phyloP scores from a whole-genome alignment of 371 early-diverging fungal species.

The Circinella minor region DNA sequence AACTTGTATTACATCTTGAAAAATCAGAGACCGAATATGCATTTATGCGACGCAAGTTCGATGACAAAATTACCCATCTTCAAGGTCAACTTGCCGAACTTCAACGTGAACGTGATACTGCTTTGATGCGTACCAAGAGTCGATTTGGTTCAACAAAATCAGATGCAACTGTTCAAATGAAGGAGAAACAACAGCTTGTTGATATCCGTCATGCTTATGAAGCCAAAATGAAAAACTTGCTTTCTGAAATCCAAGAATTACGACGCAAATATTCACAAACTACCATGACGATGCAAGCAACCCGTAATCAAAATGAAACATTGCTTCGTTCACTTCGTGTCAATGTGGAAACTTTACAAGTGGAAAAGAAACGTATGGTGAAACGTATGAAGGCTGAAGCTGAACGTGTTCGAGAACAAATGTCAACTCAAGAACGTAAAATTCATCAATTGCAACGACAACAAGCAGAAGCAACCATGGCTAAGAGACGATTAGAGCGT shows the following conservation, averaged over 20 bases:
- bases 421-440: slow-evolving; percentile 70
- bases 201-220: slow-evolving; percentile 67
- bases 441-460: slow-evolving; percentile 74
- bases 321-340: slow-evolving; percentile 55
- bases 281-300: slow-evolving; percentile 56
- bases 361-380: slow-evolving; percentile 81
- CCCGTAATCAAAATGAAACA: slow-evolving; percentile 59
- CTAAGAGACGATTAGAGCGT: slow-evolving; percentile 69
- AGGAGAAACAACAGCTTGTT: slow-evolving; percentile 48
- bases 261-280: slow-evolving; percentile 67
- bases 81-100: slow-evolving; percentile 62
- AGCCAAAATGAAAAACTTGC: slow-evolving; percentile 70
- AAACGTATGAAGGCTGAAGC: slow-evolving; percentile 82
- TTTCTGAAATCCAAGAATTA: slow-evolving; percentile 71
- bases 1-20: slow-evolving; percentile 60
- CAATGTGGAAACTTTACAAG: slow-evolving; percentile 68
- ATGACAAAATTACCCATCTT: slow-evolving; percentile 66
- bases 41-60: slow-evolving; percentile 71
- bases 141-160: slow-evolving; percentile 28
- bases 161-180: slow-evolving; percentile 31
- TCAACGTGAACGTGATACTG: slow-evolving; percentile 73
- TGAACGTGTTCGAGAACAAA: slow-evolving; percentile 69
- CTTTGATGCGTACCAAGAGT: slow-evolving; percentile 51
- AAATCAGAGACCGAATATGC: slow-evolving; percentile 60
- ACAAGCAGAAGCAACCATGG: slow-evolving; percentile 69